Base-by-base conservation (phyloP, 2,329 filamentous ascomycete genomes). In the Sordariomycetes sp. region DNA sequence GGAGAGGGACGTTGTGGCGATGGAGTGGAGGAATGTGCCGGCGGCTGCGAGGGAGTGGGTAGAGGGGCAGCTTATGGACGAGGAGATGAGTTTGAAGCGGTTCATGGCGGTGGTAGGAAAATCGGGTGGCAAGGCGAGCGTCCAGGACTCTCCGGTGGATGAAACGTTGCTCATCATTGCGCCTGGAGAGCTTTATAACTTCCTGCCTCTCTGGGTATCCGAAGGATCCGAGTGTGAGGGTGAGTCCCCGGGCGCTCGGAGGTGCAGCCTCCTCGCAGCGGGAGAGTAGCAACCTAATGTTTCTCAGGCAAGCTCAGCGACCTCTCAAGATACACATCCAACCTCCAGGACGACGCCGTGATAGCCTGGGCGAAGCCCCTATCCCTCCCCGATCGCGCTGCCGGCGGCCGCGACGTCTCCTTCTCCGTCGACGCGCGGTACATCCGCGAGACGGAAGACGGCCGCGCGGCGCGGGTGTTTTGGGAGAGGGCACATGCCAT, bases 191-290 rank as follows among this genome's bases (percentile, higher is more conserved):
- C 61, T 80, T 7, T 79, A 80, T 58, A 69, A 73, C 34, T 68
- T 72, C 13, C 61, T 78, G 53, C 77, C 77, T 35, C 66, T 80
- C 3, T 80, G 75, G 74, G 71, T 76, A 0, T 75, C 76, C 1
- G 70, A 70, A 59, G 61, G 60, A 7, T 73, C 67, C 50, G 63
- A 66, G 34, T 79, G 76, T 62, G 68, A 72, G 59, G 72, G 74
- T 74, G 61, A 63, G 69, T 65, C 45, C 13, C 15, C 17, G 6
- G 28, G 28, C 10, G 15, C 39, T 7, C 39, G 2, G 2, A 15
- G 39, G n/a, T 45, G n/a, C 6, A 50, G 24, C n/a, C 45, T 22
- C 10, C 20, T 22, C n/a, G 2, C 42, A 2, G 17, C 2, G 4
- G 20, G 5, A 20, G 42, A n/a, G 22, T 10, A 10, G 5, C 45